Conservation (phyloP, 2,329 filamentous ascomycete genomes). For the Trichoderma brevicompactum region DNA sequence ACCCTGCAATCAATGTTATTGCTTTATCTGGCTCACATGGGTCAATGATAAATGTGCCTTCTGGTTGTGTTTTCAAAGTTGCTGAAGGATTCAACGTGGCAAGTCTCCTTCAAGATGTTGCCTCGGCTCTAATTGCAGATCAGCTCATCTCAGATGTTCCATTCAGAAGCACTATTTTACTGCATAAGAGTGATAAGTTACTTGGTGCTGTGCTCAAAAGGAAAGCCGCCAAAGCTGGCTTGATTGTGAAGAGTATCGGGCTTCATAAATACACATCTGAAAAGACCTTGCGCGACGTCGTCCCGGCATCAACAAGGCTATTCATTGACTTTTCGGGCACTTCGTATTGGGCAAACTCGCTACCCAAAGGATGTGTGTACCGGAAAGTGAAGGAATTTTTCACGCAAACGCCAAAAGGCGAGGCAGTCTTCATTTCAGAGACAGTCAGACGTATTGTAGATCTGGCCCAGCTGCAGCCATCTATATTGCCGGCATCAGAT, state of each 20-base stretch:
- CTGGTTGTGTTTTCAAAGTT: background rate
- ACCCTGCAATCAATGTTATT: background rate
- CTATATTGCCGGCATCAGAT: background rate
- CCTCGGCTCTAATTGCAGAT: background rate
- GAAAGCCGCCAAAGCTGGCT: background rate
- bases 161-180: background rate
- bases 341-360: background rate
- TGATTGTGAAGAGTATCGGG: background rate
- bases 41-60: background rate
- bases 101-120: background rate
- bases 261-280: background rate
- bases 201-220: background rate
- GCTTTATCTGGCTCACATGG: background rate
- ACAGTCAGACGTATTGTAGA: background rate
- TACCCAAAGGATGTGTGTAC: background rate
- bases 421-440: background rate
- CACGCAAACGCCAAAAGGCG: background rate
- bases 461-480: conserved; percentile 1
- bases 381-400: background rate
- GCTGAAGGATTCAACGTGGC: background rate
- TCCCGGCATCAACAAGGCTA: background rate
- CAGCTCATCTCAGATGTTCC: background rate
- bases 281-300: background rate
- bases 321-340: background rate
- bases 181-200: background rate